Evolutionary conservation across 106 monocot genomes (phyloP).

Genomic region (Acorus calamus): DNA sequence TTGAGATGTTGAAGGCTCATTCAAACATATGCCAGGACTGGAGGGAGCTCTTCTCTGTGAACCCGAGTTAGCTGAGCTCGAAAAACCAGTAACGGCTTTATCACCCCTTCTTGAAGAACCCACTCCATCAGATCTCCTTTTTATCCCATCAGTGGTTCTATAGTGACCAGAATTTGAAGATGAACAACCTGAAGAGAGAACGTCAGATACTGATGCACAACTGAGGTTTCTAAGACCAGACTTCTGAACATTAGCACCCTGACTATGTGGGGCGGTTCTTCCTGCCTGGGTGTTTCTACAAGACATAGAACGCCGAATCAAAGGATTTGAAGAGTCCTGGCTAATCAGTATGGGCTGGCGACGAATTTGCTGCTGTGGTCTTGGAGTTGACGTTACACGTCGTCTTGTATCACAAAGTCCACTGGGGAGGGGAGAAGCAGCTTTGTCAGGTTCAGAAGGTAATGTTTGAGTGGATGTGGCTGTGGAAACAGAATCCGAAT

Average conservation of each 20-base stretch:
- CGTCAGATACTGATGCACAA: constrained; percentile 35
- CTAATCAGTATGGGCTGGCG: constrained; percentile 2
- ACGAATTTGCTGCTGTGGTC: constrained; percentile 16
- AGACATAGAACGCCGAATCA: constrained; percentile 1
- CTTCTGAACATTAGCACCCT: constrained; percentile 16
- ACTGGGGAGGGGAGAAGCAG: constrained; percentile 3
- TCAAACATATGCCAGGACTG: constrained; percentile 3
- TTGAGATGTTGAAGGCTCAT: constrained; percentile 10
- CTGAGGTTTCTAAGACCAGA: constrained; percentile 35
- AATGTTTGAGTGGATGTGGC: constrained; percentile 3
- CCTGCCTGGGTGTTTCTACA: constrained; percentile 9
- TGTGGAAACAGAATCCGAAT: constrained; percentile 2
- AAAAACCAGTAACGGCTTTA: constrained; percentile 17
- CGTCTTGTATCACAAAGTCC: neutral
- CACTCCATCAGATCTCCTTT: constrained; percentile 29
- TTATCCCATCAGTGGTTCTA: constrained; percentile 22
- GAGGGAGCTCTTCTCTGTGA: constrained; percentile 5
- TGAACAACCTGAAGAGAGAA: constrained; percentile 32
- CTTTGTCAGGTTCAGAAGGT: constrained; percentile 2
- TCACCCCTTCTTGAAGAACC: constrained; percentile 21
- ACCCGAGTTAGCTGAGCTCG: constrained; percentile 4
- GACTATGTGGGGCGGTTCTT: constrained; percentile 21
- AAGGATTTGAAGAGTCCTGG: constrained; percentile 20
- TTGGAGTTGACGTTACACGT: constrained; percentile 10
- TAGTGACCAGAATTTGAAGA: constrained; percentile 13